Evolutionary conservation across 371 early-diverging fungal species (phyloP), one percentile per base, ranked within the genome.

Genomic region (Phascolomyces articulosus): DNA sequence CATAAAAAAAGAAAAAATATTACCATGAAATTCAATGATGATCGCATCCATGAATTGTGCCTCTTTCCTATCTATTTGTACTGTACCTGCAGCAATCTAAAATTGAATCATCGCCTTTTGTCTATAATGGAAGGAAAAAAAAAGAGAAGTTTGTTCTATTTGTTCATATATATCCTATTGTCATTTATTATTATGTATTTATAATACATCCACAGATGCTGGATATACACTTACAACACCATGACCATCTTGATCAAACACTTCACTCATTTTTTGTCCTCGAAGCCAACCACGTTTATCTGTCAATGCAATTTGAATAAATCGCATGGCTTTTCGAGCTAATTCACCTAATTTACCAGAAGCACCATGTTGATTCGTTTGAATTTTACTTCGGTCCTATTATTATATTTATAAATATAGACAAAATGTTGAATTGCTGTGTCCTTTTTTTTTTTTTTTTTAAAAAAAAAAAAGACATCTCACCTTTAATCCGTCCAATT

Each of bases 401-500:
- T 6, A 23, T 23, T 23, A 24, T 18, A 13, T 44, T n/a, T 18
- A 44, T 44, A 27, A 38, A 15, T 29, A 16, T 18, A 15, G 24
- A 24, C 8, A 31, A 34, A n/a, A n/a, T n/a, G 34, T 28, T 18
- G 18, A 18, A 1, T 53, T 1, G 6, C 24, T 16, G 7, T 24
- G 24, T 31, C 28, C 4, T 57, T 57, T 38, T 62, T 38, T 58
- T 69, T n/a, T 74, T 67, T 40, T 44, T 44, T 44, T 18, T 44
- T 15, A 4, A 16, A n/a, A 4, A 44, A 4, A 44, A 44, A n/a
- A 38, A 9, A 38, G 13, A 9, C 38, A 38, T 38, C 79, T 55
- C 78, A 88, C 74, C 63, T 80, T 80, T 31, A 80, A 55, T 24
- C 74, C 68, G 26, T 80, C 80, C 15, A 80, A 44, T 63, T 80